Evolutionary conservation across 2,329 filamentous ascomycete species (phyloP), one percentile per base, ranked within the genome.

Genomic region (Talaromyces sp.): DNA sequence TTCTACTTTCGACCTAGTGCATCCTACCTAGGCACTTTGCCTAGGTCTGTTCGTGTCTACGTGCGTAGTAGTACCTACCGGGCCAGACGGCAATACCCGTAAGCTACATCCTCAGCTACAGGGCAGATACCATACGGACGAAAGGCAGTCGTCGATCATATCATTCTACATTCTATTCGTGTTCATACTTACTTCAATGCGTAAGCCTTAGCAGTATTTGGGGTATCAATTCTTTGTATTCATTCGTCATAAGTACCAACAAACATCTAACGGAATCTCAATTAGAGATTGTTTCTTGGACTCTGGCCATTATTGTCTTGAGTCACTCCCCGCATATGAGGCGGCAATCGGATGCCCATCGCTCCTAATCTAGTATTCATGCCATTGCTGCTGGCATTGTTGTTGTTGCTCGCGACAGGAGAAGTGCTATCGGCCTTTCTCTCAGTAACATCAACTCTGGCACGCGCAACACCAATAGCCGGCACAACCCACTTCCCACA

Each of bases 401-500:
- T 35, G 35, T 48, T 16, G 4, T 43, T 58, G 31, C 45, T 16
- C 11, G 16, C 22, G 8, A 41, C 54, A 52, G 61, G 11, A 19
- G 31, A 1, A 19, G 48, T n/a, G 2, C 27, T 37, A 57, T n/a
- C 64, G 70, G 33, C 68, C 50, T 57, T 70, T 37, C 59, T 67
- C 35, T 71, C 72, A 31, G 83, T 79, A 71, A 96, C 89, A 75
- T 98, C 95, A 43, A 97, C 89, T 70, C 88, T 88, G 62, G 90
- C 89, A 76, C 89, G 91, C 62, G 92, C 89, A 67, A 98, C 82
- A 67, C 90, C 94, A 75, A 99, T 95, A 0, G 90, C 93, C 9
- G 95, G 94, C 60, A 93, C 91, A 24, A 97, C 85, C 94, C 95
- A 98, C 67, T 89, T 87, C 43, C 90, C 88, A 77, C 95, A 99